Evolutionary conservation across 208 protist species (phyloP).

Genomic region (Novymonas esmeraldas): DNA sequence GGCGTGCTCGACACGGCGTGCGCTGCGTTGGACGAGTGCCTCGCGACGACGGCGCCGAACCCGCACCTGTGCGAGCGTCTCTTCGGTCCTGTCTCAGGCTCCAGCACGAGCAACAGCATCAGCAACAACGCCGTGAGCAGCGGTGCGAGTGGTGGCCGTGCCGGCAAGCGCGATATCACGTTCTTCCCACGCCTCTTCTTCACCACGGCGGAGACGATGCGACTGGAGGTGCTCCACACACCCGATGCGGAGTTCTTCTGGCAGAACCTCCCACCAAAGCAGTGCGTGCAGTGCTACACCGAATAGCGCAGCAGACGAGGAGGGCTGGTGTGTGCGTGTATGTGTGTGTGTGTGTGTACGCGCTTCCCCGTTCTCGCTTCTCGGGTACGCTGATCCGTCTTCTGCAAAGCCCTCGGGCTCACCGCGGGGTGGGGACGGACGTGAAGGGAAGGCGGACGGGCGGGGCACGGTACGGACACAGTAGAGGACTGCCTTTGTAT

Average conservation of each 20-base stretch:
- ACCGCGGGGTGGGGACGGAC: too few relatives aligned
- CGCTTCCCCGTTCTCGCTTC: neutral
- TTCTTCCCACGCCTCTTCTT: conserved; percentile 49
- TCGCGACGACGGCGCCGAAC: conserved; percentile 6
- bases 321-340: neutral
- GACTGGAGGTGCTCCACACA: conserved; percentile 24
- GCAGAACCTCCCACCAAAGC: conserved; percentile 38
- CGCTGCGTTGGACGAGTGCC: conserved; percentile 33
- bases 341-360: neutral
- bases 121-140: conserved; percentile 3
- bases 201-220: conserved; percentile 23
- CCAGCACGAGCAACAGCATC: neutral
- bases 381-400: neutral
- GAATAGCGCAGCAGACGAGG: neutral
- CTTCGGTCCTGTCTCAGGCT: conserved; percentile 1
- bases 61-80: conserved; percentile 22
- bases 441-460: too few relatives aligned
- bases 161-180: conserved; percentile 37
- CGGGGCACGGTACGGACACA: too few relatives aligned
- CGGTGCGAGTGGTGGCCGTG: neutral
- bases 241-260: conserved; percentile 35
- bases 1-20: conserved; percentile 40
- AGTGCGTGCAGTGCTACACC: conserved; percentile 46
- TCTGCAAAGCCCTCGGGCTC: neutral
- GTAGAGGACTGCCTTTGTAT: too few relatives aligned